These are phyloP conservation scores for Sporothrix curviconia DNA, from an alignment of 2,329 filamentous ascomycete species.

Conservation along the genomic window DNA sequence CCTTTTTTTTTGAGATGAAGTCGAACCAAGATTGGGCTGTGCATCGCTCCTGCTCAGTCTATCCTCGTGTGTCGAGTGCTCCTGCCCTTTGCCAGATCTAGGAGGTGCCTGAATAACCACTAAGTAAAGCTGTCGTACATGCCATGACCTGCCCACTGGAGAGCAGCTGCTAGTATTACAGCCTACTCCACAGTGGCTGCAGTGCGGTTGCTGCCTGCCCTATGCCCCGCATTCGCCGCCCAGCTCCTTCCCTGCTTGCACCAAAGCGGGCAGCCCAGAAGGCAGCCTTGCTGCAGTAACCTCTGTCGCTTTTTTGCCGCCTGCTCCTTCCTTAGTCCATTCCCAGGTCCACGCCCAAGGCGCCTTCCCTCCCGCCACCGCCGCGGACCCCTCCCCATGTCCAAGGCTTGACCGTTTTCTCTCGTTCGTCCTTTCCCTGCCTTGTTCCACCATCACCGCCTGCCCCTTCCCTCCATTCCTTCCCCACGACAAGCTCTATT, in stretches of 20 bases:
- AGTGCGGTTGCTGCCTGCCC: no score
- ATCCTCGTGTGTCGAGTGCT: no score
- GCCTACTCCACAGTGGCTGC: no score
- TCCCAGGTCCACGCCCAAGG: not conserved
- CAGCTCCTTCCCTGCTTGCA: no score
- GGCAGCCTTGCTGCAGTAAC: conserved; percentile 3
- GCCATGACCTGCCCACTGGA: not conserved
- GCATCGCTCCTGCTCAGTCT: no score
- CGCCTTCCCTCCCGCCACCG: not conserved
- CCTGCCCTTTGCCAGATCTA: no score
- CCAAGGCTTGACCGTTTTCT: conserved; percentile 6
- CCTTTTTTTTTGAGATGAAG: no score
- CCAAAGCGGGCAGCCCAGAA: not conserved
- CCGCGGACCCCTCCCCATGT: conserved; percentile 6
- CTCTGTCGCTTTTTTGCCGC: not conserved
- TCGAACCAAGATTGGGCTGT: no score
- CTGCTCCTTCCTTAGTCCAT: conserved; percentile 1
- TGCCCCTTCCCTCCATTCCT: not conserved
- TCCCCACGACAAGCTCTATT: not conserved
- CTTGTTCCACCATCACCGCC: conserved; percentile 5
- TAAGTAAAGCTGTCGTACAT: not conserved
- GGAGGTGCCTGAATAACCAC: no score
- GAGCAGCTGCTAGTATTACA: no score
- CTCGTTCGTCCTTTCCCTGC: conserved; percentile 1
- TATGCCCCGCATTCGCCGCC: no score